phyloP scores from a whole-genome alignment of 2,329 filamentous ascomycete genomes.

The Botrytis tulipae region DNA sequence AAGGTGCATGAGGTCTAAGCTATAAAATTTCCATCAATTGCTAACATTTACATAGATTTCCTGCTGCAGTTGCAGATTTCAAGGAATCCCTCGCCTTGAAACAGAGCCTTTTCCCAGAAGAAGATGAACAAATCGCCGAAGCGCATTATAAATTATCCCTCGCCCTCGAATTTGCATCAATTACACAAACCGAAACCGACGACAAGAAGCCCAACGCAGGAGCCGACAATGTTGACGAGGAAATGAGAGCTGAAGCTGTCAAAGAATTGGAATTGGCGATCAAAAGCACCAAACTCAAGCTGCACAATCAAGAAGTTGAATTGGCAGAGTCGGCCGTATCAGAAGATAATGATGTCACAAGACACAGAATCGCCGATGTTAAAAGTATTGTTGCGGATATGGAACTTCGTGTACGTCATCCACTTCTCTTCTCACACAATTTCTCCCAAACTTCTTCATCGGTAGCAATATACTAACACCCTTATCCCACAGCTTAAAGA shows the following conservation, averaged over 20 bases:
- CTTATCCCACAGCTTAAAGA: slow-evolving; percentile 58
- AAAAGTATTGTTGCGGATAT: slow-evolving; percentile 78
- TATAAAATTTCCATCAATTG: background rate
- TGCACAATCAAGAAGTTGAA: slow-evolving; percentile 67
- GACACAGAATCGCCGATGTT: slow-evolving; percentile 66
- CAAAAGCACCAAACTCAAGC: slow-evolving; percentile 66
- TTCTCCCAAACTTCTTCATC: background rate
- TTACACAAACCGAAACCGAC: slow-evolving; percentile 57
- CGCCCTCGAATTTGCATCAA: slow-evolving; percentile 88
- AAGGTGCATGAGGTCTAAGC: slow-evolving; percentile 48
- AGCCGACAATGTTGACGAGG: slow-evolving; percentile 56
- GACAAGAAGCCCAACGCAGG: slow-evolving; percentile 48
- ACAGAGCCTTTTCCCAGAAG: slow-evolving; percentile 71
- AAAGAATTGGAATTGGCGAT: slow-evolving; percentile 72
- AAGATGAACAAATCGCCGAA: slow-evolving; percentile 85
- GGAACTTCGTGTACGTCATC: slow-evolving; percentile 44
- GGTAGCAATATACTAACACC: slow-evolving; percentile 22
- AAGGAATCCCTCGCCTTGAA: slow-evolving; percentile 76
- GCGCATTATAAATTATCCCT: slow-evolving; percentile 96
- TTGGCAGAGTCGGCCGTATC: slow-evolving; percentile 61
- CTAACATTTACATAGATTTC: slow-evolving; percentile 55
- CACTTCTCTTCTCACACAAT: too few species aligned
- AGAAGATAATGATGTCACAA: slow-evolving; percentile 64
- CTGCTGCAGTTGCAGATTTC: slow-evolving; percentile 81
- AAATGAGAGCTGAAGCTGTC: slow-evolving; percentile 67